Evolutionary conservation across 345 rosid species (phyloP).

Genomic region (thale cress (Arabidopsis thaliana)): TAIR10.1 NC_003070.9:20880001-20880500

Average conservation of each 20-base stretch:
- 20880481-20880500: constrained; percentile 88
- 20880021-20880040: too few relatives aligned
- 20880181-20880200: constrained; percentile 75
- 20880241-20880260: background rate
- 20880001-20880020: constrained; percentile 54
- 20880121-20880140: constrained; percentile 95
- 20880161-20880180: constrained; percentile 94
- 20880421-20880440: constrained; percentile 91
- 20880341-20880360: background rate
- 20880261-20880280: background rate
- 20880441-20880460: constrained; percentile 98
- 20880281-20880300: constrained; percentile 12
- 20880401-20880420: constrained; percentile 94
- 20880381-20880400: constrained; percentile 98
- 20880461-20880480: constrained; percentile 82
- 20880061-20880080: constrained; percentile 29
- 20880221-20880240: background rate
- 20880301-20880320: background rate
- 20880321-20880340: background rate
- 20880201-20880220: constrained; percentile 19
- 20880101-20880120: constrained; percentile 92
- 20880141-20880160: constrained; percentile 96
- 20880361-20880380: constrained; percentile 31
- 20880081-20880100: constrained; percentile 99
- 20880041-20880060: background rate